Conservation (phyloP, 495 filamentous ascomycete species). For the Schizothecium vesticola region DNA sequence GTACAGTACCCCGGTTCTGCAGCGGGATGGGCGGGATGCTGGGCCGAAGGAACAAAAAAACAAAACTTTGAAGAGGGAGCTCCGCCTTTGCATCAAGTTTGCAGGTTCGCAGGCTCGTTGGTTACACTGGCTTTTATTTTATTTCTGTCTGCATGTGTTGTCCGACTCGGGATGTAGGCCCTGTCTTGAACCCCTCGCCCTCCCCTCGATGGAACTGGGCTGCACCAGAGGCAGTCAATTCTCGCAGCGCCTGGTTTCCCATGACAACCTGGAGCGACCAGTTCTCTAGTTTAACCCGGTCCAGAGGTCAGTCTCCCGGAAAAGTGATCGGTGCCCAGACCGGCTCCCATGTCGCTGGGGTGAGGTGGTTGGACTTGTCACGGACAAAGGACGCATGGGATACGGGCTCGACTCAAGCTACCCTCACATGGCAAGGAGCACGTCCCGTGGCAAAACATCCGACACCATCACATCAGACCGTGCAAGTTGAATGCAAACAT, state of each 20-base stretch:
- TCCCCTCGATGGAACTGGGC: background rate
- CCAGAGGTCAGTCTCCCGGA: background rate
- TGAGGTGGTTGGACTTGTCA: background rate
- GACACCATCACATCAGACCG: background rate
- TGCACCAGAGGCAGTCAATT: background rate
- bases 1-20: background rate
- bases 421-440: no score
- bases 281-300: background rate
- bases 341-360: background rate
- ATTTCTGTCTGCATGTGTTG: background rate
- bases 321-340: background rate
- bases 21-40: background rate
- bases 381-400: background rate
- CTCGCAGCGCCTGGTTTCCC: background rate
- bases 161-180: background rate
- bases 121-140: background rate
- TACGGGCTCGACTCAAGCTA: background rate
- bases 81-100: background rate
- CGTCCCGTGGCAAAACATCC: background rate
- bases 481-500: background rate
- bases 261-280: background rate
- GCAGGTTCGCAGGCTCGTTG: background rate
- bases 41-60: background rate
- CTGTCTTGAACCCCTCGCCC: background rate
- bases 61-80: background rate